Evolutionary conservation across 345 rosid genomes (phyloP).

Genomic region (Salix udensis): DNA sequence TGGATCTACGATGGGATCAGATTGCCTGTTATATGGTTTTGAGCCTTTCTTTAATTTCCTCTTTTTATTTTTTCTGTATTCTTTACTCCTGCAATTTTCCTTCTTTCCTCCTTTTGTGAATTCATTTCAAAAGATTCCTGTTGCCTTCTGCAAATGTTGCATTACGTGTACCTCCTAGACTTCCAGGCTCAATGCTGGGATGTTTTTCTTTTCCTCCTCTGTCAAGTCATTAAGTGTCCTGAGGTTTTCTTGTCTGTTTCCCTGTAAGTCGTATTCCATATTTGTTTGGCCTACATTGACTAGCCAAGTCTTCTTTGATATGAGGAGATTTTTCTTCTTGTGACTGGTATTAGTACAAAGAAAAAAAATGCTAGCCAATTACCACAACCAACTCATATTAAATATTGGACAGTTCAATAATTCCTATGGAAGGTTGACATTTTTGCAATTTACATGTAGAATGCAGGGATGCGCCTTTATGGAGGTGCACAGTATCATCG

Average conservation of each 20-base stretch:
- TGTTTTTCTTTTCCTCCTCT: neutral
- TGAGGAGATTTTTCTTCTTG: too few species aligned
- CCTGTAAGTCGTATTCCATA: neutral
- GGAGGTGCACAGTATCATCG: conserved; percentile 97
- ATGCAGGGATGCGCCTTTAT: conserved; percentile 95
- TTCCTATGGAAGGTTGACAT: neutral
- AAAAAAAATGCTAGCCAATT: neutral
- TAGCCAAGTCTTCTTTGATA: neutral
- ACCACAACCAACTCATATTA: neutral
- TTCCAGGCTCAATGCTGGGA: neutral
- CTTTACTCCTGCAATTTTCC: neutral
- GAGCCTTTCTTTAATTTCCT: too few species aligned
- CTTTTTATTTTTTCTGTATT: neutral
- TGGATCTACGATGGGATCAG: too few species aligned
- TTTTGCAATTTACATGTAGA: conserved; percentile 35
- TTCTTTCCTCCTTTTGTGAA: too few species aligned
- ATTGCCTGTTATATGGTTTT: too few species aligned
- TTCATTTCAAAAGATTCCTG: neutral
- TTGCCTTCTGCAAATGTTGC: neutral
- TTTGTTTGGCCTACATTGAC: too few species aligned
- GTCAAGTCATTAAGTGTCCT: neutral
- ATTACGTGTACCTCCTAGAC: neutral
- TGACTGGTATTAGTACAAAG: neutral
- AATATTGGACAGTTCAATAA: neutral
- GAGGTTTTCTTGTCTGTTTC: neutral